These are phyloP conservation scores for Puccinia polysora DNA, from an alignment of 1,284 basidiomycete species.

Conservation along the genomic window DNA sequence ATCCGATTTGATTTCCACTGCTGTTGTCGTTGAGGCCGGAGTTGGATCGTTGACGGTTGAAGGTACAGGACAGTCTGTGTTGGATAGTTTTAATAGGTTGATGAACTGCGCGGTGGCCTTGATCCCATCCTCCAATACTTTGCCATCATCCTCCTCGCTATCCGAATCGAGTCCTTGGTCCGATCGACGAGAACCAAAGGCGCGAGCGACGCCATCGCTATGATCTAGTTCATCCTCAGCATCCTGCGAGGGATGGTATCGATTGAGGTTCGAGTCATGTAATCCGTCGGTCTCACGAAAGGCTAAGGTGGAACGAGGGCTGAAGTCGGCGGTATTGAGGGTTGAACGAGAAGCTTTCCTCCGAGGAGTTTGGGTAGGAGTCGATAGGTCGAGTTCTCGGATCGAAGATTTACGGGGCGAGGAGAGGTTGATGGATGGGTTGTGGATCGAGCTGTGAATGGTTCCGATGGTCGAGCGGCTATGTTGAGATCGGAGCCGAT, in stretches of 20 bases:
- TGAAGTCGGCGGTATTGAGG: constrained; percentile 7
- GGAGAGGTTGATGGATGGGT: neutral
- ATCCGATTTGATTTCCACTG: constrained; percentile 13
- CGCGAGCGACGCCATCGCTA: neutral
- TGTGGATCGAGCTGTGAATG: neutral
- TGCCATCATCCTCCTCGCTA: constrained; percentile 17
- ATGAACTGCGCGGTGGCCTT: constrained; percentile 28
- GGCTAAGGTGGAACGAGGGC: neutral
- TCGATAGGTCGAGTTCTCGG: constrained; percentile 9
- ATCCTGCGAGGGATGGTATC: neutral
- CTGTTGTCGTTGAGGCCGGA: neutral
- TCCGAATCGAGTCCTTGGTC: neutral
- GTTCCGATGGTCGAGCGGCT: constrained; percentile 22
- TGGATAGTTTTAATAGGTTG: constrained; percentile 26
- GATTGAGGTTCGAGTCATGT: neutral
- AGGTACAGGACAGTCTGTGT: constrained; percentile 25
- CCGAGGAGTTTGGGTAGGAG: neutral
- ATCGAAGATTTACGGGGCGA: constrained; percentile 22
- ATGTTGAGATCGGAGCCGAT: neutral
- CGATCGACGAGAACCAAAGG: constrained; percentile 15
- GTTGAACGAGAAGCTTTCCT: constrained; percentile 28
- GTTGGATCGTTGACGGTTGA: neutral
- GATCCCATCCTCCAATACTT: constrained; percentile 21
- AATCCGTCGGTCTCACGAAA: neutral
- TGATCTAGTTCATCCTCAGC: constrained; percentile 12